phyloP scores from a whole-genome alignment of 2,329 filamentous ascomycete species.

The Aureobasidium sp. region DNA sequence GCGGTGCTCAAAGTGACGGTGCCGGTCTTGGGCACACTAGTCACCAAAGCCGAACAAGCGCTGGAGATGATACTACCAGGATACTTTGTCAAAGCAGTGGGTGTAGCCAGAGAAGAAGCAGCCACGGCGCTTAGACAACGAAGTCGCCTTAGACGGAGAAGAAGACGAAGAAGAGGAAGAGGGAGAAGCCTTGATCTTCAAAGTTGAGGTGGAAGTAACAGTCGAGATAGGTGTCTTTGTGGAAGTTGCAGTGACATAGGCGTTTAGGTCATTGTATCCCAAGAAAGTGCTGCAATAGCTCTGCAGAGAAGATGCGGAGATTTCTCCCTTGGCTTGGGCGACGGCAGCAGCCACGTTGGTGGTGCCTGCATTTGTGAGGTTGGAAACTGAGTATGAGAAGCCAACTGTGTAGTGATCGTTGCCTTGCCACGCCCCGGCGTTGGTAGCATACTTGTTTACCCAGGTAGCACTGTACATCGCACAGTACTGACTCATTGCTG shows the following conservation, averaged over 20 bases:
- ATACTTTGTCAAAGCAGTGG: conserved; percentile 15
- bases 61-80: conserved; percentile 14
- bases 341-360: conserved; percentile 14
- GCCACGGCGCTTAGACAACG: not conserved
- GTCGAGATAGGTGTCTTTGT: not conserved
- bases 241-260: not conserved
- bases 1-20: conserved; percentile 2
- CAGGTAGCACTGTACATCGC: conserved; percentile 17
- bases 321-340: conserved; percentile 16
- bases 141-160: not conserved
- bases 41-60: conserved; percentile 15
- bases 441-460: conserved; percentile 18
- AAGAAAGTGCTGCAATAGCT: not conserved
- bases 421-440: conserved; percentile 13
- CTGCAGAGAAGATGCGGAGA: not conserved
- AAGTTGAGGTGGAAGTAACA: not conserved
- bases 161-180: not conserved
- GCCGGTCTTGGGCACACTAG: not conserved
- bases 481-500: conserved; percentile 11
- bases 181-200: not conserved
- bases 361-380: not conserved
- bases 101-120: not conserved
- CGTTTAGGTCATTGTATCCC: not conserved
- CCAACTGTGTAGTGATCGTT: conserved; percentile 14
- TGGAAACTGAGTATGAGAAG: conserved; percentile 13